Evolutionary conservation across 305 asterid genomes (phyloP).

Genomic region (Fraxinus ornus): DNA sequence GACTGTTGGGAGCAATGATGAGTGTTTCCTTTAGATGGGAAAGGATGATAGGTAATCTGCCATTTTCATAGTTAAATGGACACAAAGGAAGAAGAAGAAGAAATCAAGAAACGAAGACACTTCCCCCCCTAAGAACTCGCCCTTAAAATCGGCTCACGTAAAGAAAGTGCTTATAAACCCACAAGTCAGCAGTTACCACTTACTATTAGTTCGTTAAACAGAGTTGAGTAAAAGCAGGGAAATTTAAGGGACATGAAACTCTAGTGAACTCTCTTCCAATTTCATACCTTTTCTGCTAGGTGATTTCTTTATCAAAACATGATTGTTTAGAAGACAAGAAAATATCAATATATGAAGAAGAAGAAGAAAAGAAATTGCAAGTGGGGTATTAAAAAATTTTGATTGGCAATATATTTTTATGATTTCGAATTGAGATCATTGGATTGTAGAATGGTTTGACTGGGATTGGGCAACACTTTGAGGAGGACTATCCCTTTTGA

Average conservation of each 20-base stretch:
- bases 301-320: background rate
- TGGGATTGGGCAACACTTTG: conserved; percentile 19
- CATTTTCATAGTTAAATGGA: conserved; percentile 61
- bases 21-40: conserved; percentile 82
- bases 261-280: conserved; percentile 35
- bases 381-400: conserved; percentile 15
- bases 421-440: conserved; percentile 51
- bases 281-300: conserved; percentile 17
- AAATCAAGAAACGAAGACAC: background rate
- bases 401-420: conserved; percentile 20
- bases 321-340: conserved; percentile 21
- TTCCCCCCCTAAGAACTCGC: background rate
- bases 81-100: conserved; percentile 19
- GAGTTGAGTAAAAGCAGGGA: conserved; percentile 22
- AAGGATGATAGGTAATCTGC: conserved; percentile 74
- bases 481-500: conserved; percentile 24
- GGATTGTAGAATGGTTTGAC: conserved; percentile 44
- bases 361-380: conserved; percentile 18
- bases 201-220: background rate
- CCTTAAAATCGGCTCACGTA: background rate
- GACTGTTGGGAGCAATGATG: conserved; percentile 91
- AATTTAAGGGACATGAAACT: conserved; percentile 33
- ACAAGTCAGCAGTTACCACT: background rate
- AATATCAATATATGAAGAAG: conserved; percentile 32
- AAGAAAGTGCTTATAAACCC: background rate